These are phyloP conservation scores for Trifolium subterraneum DNA, from an alignment of 306 rosid genomes.

Conservation along the genomic window DNA sequence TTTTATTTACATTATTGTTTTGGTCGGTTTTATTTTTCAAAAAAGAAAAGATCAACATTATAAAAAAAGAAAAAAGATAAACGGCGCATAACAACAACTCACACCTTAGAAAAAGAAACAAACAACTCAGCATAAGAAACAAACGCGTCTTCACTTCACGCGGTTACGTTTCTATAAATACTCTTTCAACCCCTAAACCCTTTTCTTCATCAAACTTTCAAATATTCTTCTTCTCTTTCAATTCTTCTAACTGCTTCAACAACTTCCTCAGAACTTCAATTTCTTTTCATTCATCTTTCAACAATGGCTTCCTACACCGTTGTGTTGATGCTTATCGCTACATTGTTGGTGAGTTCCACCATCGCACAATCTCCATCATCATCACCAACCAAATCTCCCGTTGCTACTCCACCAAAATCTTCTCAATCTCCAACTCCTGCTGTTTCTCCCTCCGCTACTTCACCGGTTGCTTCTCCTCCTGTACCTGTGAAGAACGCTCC, in stretches of 20 bases:
- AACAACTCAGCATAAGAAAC: neutral
- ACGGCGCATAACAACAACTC: slow-evolving; percentile 24
- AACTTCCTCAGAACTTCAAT: neutral
- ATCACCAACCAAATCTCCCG: slow-evolving; percentile 32
- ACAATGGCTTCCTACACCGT: slow-evolving; percentile 52
- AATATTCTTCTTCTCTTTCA: neutral
- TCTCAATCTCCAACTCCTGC: slow-evolving; percentile 42
- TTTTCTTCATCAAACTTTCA: neutral
- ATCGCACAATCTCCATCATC: slow-evolving; percentile 55
- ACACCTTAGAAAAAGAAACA: no score
- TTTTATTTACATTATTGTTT: no score
- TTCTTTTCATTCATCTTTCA: neutral
- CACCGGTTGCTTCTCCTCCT: slow-evolving; percentile 42
- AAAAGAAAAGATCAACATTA: no score
- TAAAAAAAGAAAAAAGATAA: neutral
- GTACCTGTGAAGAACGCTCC: slow-evolving; percentile 7
- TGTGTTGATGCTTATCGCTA: slow-evolving; percentile 41
- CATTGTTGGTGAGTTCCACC: slow-evolving; percentile 46
- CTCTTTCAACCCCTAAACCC: neutral
- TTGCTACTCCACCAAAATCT: slow-evolving; percentile 2
- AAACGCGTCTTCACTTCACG: slow-evolving; percentile 29
- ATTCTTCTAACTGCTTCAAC: neutral
- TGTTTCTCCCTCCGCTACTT: slow-evolving; percentile 14
- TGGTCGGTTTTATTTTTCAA: no score
- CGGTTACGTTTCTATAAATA: slow-evolving; percentile 39